Conservation (phyloP, 2,329 filamentous ascomycete species). For the Phoma sp. region DNA sequence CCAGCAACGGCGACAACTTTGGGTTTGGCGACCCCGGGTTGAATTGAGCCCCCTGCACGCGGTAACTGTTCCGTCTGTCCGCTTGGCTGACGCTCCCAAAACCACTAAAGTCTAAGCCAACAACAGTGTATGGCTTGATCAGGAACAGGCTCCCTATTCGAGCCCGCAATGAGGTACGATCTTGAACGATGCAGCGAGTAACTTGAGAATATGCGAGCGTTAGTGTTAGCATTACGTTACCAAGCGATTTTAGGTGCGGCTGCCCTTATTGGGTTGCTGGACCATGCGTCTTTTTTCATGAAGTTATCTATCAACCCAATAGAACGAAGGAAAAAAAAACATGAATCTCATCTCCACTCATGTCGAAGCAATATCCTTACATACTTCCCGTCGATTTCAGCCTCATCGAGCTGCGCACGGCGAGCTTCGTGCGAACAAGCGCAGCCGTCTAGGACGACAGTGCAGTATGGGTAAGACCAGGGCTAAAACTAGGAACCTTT, state of each 20-base stretch:
- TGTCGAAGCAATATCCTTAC: not conserved
- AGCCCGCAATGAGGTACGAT: slow-evolving; percentile 11
- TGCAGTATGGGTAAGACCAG: not conserved
- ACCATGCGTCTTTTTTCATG: slow-evolving; percentile 19
- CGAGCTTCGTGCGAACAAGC: too few species aligned
- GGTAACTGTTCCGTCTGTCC: not conserved
- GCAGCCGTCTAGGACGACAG: too few species aligned
- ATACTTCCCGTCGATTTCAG: not conserved
- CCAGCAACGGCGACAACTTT: slow-evolving; percentile 40
- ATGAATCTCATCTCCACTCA: slow-evolving; percentile 10
- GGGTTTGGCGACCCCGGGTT: slow-evolving; percentile 47
- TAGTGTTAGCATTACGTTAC: slow-evolving; percentile 17
- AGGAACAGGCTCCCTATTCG: not conserved
- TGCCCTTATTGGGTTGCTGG: slow-evolving; percentile 25
- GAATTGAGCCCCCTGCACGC: slow-evolving; percentile 17
- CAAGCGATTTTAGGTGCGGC: slow-evolving; percentile 21
- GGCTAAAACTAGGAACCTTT: not conserved
- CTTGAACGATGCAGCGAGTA: slow-evolving; percentile 7
- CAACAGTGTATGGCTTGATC: not conserved
- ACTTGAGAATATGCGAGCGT: slow-evolving; percentile 17
- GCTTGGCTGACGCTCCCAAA: not conserved
- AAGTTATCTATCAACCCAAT: slow-evolving; percentile 6
- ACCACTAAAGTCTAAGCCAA: not conserved
- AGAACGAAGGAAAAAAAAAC: slow-evolving; percentile 23
- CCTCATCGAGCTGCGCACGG: not conserved